phyloP scores from a whole-genome alignment of 768 basidiomycete species.

The Leucocoprinus leucothites region DNA sequence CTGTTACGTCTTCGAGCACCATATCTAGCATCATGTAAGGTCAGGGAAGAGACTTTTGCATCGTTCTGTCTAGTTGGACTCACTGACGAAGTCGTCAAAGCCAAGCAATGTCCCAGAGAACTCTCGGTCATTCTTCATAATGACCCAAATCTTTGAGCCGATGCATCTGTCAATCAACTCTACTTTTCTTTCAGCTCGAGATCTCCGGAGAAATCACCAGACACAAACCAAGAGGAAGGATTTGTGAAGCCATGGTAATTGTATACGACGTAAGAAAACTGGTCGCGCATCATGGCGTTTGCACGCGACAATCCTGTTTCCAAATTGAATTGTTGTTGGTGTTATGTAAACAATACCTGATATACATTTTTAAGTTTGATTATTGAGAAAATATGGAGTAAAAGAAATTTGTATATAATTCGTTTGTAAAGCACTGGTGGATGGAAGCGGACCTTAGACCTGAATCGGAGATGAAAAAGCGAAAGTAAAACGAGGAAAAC shows the following conservation, averaged over 20 bases:
- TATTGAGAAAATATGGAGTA: neutral
- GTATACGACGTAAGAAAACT: neutral
- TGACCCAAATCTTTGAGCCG: slow-evolving; percentile 95
- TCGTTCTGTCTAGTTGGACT: slow-evolving; percentile 36
- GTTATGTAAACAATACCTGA: slow-evolving; percentile 11
- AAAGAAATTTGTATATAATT: slow-evolving; percentile 14
- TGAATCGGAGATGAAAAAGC: neutral
- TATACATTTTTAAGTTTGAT: neutral
- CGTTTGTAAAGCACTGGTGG: slow-evolving; percentile 2
- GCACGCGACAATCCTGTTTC: too few species aligned
- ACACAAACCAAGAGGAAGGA: slow-evolving; percentile 78
- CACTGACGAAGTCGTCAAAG: slow-evolving; percentile 99
- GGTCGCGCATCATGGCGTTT: neutral
- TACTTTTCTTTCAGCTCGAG: slow-evolving; percentile 24
- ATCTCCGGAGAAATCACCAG: neutral
- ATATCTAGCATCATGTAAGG: slow-evolving; percentile 52
- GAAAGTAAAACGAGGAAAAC: slow-evolving; percentile 12
- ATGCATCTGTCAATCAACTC: slow-evolving; percentile 98
- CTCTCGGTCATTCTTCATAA: slow-evolving; percentile 97
- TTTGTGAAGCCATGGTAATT: slow-evolving; percentile 89
- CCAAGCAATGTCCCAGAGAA: slow-evolving; percentile 94
- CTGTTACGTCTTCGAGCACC: slow-evolving; percentile 94
- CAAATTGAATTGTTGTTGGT: neutral
- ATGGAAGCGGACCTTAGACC: too few species aligned
- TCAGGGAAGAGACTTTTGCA: neutral